Evolutionary conservation across 345 rosid genomes (phyloP).

Genomic region (Hevea brasiliensis): DNA sequence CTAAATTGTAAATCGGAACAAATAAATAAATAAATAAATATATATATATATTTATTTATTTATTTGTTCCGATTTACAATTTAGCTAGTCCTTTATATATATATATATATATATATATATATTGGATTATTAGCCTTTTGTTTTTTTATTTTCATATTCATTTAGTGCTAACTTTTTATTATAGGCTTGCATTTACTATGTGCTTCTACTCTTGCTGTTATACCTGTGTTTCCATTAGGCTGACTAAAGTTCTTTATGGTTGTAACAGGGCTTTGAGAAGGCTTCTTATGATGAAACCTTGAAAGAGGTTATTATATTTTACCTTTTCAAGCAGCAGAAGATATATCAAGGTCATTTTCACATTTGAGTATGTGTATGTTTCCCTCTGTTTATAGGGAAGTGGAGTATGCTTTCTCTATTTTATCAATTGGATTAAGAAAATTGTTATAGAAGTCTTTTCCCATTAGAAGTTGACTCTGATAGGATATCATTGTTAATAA

Average conservation of each 20-base stretch:
- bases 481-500: no score
- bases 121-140: not conserved
- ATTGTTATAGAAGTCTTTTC: no score
- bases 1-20: no score
- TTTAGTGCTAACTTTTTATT: not conserved
- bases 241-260: slow-evolving; percentile 17
- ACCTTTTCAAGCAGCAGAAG: not conserved
- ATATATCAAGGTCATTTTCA: not conserved
- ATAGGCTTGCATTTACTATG: not conserved
- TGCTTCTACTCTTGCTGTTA: not conserved
- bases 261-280: slow-evolving; percentile 68
- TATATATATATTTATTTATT: no score
- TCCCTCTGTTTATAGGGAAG: not conserved
- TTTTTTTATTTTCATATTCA: not conserved
- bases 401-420: not conserved
- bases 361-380: not conserved
- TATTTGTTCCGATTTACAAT: no score
- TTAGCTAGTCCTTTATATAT: no score
- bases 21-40: no score
- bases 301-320: slow-evolving; percentile 66
- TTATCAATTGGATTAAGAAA: no score
- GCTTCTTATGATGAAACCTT: slow-evolving; percentile 60
- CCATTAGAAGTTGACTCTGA: no score
- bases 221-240: not conserved
- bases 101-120: no score